Base-by-base conservation (phyloP, 129 eudicot genomes). In the Erigeron canadensis region DNA sequence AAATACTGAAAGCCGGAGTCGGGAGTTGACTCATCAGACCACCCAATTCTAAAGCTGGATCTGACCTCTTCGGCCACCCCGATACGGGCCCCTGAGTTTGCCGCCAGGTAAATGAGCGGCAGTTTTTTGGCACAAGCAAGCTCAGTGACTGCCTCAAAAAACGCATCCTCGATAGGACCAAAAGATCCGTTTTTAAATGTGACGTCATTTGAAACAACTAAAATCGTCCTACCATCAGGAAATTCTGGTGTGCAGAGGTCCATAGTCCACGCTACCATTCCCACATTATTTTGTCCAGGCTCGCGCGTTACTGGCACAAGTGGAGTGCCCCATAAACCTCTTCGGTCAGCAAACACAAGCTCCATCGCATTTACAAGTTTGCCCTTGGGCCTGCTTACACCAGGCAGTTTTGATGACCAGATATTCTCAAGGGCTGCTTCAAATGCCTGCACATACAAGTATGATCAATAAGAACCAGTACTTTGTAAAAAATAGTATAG, bases 211-310 rank as follows among this genome's bases (percentile, higher is more conserved):
- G 97, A 86, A n/a, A 95, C 89, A 19, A 90, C 81, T 63, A 95
- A 46, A 51, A 95, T 90, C 7, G 79, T 78, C 70, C 99, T 75
- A 68, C 99, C 99, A 7, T 81, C 40, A 56, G 99, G 99, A 64
- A 95, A 95, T 70, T 95, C 99, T 0, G 99, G 99, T n/a, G 99
- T 95, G 72, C 56, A 80, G 86, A 95, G 89, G 72, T 95, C 96
- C 97, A 95, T 82, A 38, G 63, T 74, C 99, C 99, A 95, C 5
- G 99, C 99, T 47, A 95, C 99, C 99, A 95, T 90, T 62, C 99
- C 99, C 38, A 90, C 94, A 57, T 90, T 94, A 69, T 90, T 95
- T 54, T 75, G 83, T 71, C 86, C 99, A 0, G 97, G 97, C 60
- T 84, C 81, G 8, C 99, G 94, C 75, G 84, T 85, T 42, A 72